A percentile compares a stretch with the other conserved stretches of the same genome.
Conservation (phyloP, 805 yeast species). For the Hanseniaspora valbyensis region DNA sequence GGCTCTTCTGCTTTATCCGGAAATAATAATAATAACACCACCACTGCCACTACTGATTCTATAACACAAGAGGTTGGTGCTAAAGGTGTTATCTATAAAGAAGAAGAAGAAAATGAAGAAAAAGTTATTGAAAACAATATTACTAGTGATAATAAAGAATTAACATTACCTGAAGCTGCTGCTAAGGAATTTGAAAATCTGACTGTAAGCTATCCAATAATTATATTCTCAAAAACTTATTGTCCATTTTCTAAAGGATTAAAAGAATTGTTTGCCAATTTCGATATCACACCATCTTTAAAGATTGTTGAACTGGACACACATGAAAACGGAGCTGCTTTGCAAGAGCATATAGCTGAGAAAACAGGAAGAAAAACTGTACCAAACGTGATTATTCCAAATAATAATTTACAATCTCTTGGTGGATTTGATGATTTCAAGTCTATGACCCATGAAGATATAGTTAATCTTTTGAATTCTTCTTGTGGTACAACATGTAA, state of each 20-base stretch:
- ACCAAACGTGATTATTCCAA: constrained; percentile 63
- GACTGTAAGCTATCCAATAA: constrained; percentile 46
- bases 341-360: constrained; percentile 61
- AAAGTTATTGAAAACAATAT: too few species aligned
- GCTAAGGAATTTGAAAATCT: constrained; percentile 47
- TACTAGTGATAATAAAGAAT: too few species aligned
- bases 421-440: constrained; percentile 86
- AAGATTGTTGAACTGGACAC: constrained; percentile 69
- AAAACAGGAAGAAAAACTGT: constrained; percentile 76
- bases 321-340: constrained; percentile 61
- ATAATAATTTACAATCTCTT: constrained; percentile 49
- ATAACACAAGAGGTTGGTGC: constrained; percentile 4
- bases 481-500: constrained; percentile 30
- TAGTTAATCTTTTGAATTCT: constrained; percentile 39
- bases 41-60: not conserved
- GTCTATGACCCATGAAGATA: constrained; percentile 40
- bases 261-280: constrained; percentile 49
- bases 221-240: constrained; percentile 41
- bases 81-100: constrained; percentile 3
- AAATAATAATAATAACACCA: not conserved
- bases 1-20: not conserved
- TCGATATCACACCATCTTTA: constrained; percentile 62
- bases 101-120: not conserved
- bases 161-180: constrained; percentile 29
- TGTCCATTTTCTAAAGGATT: constrained; percentile 72